Evolutionary conservation across 2,329 filamentous ascomycete species (phyloP).

Genomic region (Verticillium klebahnii): DNA sequence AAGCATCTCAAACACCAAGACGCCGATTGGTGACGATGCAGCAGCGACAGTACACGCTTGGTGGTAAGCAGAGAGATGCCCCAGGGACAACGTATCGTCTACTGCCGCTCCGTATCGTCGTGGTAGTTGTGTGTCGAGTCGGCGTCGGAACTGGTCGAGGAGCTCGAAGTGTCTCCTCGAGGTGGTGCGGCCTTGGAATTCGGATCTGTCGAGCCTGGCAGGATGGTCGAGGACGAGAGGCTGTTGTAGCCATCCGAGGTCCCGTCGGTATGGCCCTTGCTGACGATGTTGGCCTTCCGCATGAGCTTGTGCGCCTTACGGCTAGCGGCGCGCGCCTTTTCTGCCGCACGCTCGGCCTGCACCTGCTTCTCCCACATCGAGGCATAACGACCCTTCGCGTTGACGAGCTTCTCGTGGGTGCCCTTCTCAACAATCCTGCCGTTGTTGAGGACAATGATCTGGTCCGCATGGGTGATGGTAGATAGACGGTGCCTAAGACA

Average conservation of each 20-base stretch:
- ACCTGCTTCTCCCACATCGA: slow-evolving; percentile 91
- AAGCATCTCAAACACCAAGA: neutral
- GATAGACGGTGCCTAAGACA: slow-evolving; percentile 66
- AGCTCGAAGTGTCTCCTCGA: slow-evolving; percentile 24
- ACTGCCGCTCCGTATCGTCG: slow-evolving; percentile 9
- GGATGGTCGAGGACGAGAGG: slow-evolving; percentile 38
- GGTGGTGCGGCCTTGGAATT: slow-evolving; percentile 23
- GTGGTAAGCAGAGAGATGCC: neutral
- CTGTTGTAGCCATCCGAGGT: slow-evolving; percentile 41
- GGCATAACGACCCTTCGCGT: slow-evolving; percentile 66
- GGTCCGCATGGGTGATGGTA: slow-evolving; percentile 80
- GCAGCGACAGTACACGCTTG: neutral
- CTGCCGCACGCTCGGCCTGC: slow-evolving; percentile 65
- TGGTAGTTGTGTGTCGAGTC: slow-evolving; percentile 23
- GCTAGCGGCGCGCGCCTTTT: slow-evolving; percentile 46
- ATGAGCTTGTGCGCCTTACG: slow-evolving; percentile 38
- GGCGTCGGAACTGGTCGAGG: slow-evolving; percentile 25
- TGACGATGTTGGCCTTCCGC: slow-evolving; percentile 44
- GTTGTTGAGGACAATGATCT: slow-evolving; percentile 73
- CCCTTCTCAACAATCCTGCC: slow-evolving; percentile 76
- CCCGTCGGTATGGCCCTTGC: slow-evolving; percentile 32
- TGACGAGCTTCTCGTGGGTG: slow-evolving; percentile 72
- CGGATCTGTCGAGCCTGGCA: slow-evolving; percentile 27
- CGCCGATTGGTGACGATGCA: neutral
- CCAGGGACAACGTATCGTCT: neutral